phyloP scores from a whole-genome alignment of 805 yeast species.

The Candida saitoana region DNA sequence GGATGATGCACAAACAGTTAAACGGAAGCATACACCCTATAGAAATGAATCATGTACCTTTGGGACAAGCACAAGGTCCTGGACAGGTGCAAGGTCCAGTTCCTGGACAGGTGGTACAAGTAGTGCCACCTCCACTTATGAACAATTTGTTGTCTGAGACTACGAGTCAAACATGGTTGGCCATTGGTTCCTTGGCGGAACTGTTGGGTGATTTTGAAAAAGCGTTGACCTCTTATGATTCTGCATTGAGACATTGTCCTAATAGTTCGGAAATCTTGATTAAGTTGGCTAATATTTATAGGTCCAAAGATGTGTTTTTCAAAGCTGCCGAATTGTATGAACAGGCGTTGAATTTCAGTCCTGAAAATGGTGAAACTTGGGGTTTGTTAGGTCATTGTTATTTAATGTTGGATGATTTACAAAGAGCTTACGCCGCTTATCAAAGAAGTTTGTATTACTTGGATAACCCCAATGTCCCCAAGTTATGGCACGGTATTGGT shows the following conservation, averaged over 20 bases:
- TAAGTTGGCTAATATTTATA: slow-evolving; percentile 80
- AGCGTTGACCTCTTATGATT: slow-evolving; percentile 84
- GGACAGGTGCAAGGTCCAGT: background rate
- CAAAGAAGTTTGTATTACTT: slow-evolving; percentile 91
- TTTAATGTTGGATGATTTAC: slow-evolving; percentile 92
- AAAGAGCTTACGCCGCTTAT: slow-evolving; percentile 92
- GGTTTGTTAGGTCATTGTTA: slow-evolving; percentile 95
- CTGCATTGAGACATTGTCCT: slow-evolving; percentile 82
- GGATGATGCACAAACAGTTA: slow-evolving; percentile 5
- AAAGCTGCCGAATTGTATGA: slow-evolving; percentile 94
- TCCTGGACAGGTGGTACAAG: background rate
- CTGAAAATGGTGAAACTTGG: slow-evolving; percentile 95
- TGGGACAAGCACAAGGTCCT: background rate
- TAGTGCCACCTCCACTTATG: background rate
- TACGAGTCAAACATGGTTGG: slow-evolving; percentile 82
- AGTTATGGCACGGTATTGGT: slow-evolving; percentile 98
- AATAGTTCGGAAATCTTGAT: slow-evolving; percentile 81
- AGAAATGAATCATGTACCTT: background rate
- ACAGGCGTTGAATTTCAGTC: slow-evolving; percentile 73
- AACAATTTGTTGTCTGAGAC: slow-evolving; percentile 35
- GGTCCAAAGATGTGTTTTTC: slow-evolving; percentile 84
- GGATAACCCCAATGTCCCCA: slow-evolving; percentile 92
- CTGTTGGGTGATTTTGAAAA: slow-evolving; percentile 82
- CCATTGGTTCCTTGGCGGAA: slow-evolving; percentile 87
- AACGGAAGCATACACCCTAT: slow-evolving; percentile 3